Conservation (phyloP, 805 yeast genomes). For the Suhomyces vadensis region DNA sequence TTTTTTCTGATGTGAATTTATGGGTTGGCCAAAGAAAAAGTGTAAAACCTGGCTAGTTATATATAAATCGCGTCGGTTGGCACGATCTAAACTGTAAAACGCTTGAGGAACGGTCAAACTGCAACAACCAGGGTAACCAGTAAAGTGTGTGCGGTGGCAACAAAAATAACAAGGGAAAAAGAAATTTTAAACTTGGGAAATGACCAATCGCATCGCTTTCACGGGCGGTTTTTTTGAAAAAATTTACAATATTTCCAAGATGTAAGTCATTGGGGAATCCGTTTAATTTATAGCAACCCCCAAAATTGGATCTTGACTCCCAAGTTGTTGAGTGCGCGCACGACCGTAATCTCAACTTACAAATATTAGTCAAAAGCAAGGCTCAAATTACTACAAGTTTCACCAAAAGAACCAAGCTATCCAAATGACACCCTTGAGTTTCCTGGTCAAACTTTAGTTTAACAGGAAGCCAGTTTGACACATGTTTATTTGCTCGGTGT, state of each 20-base stretch:
- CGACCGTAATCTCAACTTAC: slow-evolving; percentile 4
- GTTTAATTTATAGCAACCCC: slow-evolving; percentile 12
- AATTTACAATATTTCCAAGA: not conserved
- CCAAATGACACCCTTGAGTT: too few species aligned
- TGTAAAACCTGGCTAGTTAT: slow-evolving; percentile 9
- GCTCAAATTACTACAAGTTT: not conserved
- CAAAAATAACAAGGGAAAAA: slow-evolving; percentile 1
- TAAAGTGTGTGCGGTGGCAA: slow-evolving; percentile 5
- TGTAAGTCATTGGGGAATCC: slow-evolving; percentile 7
- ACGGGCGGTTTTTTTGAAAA: slow-evolving; percentile 5
- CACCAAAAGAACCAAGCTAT: not conserved
- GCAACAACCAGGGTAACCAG: slow-evolving; percentile 3
- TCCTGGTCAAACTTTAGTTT: too few species aligned
- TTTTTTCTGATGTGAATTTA: slow-evolving; percentile 3
- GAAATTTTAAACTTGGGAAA: slow-evolving; percentile 6
- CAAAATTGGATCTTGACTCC: not conserved
- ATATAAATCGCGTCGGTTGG: slow-evolving; percentile 6
- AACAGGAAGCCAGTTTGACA: too few species aligned
- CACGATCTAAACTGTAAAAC: slow-evolving; percentile 8
- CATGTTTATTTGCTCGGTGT: too few species aligned
- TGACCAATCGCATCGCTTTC: slow-evolving; percentile 13
- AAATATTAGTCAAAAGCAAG: not conserved
- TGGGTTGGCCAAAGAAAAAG: slow-evolving; percentile 7
- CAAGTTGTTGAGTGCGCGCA: slow-evolving; percentile 9
- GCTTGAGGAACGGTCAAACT: not conserved